Evolutionary conservation across 192 early-diverging fungal species (phyloP).

Genomic region (Lobosporangium transversale): DNA sequence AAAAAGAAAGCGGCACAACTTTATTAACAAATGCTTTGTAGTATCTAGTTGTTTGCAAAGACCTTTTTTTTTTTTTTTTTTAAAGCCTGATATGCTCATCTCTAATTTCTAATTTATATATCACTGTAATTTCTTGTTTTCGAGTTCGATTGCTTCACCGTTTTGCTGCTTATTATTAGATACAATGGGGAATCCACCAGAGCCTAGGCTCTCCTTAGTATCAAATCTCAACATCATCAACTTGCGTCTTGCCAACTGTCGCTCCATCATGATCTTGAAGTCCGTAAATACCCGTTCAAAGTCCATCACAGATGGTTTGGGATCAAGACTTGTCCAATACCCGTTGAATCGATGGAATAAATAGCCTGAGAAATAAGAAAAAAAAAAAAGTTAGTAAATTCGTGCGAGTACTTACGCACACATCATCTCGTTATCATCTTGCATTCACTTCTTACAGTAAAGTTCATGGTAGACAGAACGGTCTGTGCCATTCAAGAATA

Average conservation of each 20-base stretch:
- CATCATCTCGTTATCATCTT: too few species aligned
- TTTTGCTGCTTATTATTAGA: neutral
- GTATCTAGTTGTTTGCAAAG: too few species aligned
- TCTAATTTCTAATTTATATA: too few species aligned
- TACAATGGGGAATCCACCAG: slow-evolving; percentile 4
- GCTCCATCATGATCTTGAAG: slow-evolving; percentile 65
- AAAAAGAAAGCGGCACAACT: too few species aligned
- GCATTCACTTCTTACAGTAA: too few species aligned
- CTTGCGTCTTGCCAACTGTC: slow-evolving; percentile 55
- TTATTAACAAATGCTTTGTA: too few species aligned
- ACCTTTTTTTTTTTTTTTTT: too few species aligned
- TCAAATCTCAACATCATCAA: slow-evolving; percentile 45
- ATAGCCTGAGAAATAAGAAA: slow-evolving; percentile 58
- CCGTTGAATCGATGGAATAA: slow-evolving; percentile 72
- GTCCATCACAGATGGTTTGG: slow-evolving; percentile 74
- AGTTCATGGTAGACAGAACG: slow-evolving; percentile 73
- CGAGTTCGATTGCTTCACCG: slow-evolving; percentile 20
- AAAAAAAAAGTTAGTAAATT: too few species aligned
- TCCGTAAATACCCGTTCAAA: slow-evolving; percentile 72
- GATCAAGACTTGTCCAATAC: slow-evolving; percentile 67
- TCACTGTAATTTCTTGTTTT: slow-evolving; percentile 20
- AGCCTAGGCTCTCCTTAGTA: slow-evolving; percentile 25
- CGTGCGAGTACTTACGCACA: too few species aligned
- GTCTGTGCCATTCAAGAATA: slow-evolving; percentile 67
- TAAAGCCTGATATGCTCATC: too few species aligned